A percentile compares a stretch with the other conserved stretches of the same genome.
Evolutionary conservation across 2,329 filamentous ascomycete genomes (phyloP).

Genomic region (Cladorrhinum sp.): DNA sequence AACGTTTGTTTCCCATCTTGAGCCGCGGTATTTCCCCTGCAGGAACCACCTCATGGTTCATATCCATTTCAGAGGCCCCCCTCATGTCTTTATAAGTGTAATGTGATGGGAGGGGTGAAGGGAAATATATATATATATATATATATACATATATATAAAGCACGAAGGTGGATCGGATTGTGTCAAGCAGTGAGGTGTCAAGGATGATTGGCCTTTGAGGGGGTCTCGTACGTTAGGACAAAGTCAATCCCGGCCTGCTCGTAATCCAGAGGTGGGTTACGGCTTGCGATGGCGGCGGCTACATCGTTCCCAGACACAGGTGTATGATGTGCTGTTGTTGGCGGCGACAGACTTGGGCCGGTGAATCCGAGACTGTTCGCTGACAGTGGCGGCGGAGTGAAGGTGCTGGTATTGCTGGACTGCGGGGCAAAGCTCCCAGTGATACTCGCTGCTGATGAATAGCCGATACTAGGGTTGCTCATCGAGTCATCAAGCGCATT

Average conservation of each 20-base stretch:
- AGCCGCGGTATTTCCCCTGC: neutral
- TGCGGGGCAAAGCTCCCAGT: slow-evolving; percentile 58
- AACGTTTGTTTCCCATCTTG: slow-evolving; percentile 29
- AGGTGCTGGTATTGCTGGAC: slow-evolving; percentile 38
- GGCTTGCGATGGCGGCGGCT: slow-evolving; percentile 32
- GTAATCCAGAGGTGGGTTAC: slow-evolving; percentile 57
- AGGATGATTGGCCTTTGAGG: slow-evolving; percentile 60
- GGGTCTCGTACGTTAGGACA: slow-evolving; percentile 77
- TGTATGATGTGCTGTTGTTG: slow-evolving; percentile 19
- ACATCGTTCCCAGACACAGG: slow-evolving; percentile 18
- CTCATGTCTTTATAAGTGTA: neutral
- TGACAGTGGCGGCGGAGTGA: slow-evolving; percentile 43
- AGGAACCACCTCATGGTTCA: neutral
- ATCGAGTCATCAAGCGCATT: slow-evolving; percentile 41
- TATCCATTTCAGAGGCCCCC: neutral
- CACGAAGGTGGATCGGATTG: neutral
- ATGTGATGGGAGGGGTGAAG: neutral
- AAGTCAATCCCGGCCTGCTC: slow-evolving; percentile 86
- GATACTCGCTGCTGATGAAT: slow-evolving; percentile 52
- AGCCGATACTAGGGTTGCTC: slow-evolving; percentile 47
- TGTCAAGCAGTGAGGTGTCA: slow-evolving; percentile 55
- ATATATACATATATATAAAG: neutral
- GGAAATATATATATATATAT: too few relatives aligned
- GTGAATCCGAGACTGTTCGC: slow-evolving; percentile 24
- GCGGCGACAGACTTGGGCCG: slow-evolving; percentile 23